Conservation (phyloP, 768 basidiomycete species). For the Suillus clintonianus region DNA sequence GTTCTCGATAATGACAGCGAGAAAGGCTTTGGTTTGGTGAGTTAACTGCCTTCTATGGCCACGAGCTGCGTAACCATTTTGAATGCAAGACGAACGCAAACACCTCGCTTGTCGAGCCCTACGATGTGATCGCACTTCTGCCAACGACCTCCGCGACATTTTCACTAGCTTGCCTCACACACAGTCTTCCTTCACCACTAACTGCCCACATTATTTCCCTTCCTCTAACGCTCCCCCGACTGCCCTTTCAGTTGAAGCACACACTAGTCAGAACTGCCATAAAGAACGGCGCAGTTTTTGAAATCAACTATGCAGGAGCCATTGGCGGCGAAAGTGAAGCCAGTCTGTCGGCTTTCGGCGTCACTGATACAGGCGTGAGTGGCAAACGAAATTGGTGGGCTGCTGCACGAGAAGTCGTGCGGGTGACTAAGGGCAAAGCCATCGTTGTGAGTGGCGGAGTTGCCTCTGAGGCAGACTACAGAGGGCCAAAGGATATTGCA, state of each 20-base stretch:
- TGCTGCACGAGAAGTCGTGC: slow-evolving; percentile 68
- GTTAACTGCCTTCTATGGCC: slow-evolving; percentile 20
- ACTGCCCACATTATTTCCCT: slow-evolving; percentile 82
- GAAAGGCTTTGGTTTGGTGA: slow-evolving; percentile 80
- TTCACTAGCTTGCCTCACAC: slow-evolving; percentile 78
- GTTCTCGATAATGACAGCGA: slow-evolving; percentile 82
- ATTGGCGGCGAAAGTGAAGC: slow-evolving; percentile 62
- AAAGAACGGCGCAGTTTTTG: slow-evolving; percentile 82
- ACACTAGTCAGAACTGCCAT: slow-evolving; percentile 80
- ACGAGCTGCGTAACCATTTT: not conserved
- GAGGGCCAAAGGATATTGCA: slow-evolving; percentile 71
- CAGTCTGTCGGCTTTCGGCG: slow-evolving; percentile 44
- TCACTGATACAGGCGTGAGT: slow-evolving; percentile 50
- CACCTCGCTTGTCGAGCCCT: slow-evolving; percentile 55
- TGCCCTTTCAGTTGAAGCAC: slow-evolving; percentile 82
- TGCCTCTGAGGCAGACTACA: slow-evolving; percentile 57
- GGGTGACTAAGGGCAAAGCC: slow-evolving; percentile 81
- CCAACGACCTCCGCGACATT: slow-evolving; percentile 76
- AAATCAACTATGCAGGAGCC: slow-evolving; percentile 77
- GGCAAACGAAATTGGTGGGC: slow-evolving; percentile 88
- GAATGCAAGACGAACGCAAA: slow-evolving; percentile 70
- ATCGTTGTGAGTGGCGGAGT: slow-evolving; percentile 74
- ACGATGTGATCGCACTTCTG: slow-evolving; percentile 76
- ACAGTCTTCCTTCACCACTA: slow-evolving; percentile 71
- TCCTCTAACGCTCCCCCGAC: slow-evolving; percentile 74